Evolutionary conservation across 345 rosid genomes (phyloP), one percentile per base, ranked within the genome.

Genomic region (Populus euphratica): DNA sequence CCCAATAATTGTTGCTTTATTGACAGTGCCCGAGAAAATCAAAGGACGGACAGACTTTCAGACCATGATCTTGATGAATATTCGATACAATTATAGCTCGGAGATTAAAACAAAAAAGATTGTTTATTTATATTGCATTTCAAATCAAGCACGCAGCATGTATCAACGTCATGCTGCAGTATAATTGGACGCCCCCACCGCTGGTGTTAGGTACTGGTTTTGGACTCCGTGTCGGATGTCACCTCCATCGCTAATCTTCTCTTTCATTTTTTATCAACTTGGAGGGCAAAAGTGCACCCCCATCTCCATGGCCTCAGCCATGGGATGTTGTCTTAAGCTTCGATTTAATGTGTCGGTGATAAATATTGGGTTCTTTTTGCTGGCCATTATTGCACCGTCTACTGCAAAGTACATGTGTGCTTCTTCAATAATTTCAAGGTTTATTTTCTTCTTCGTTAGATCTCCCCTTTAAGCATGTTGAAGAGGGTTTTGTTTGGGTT

Each of bases 281-380:
- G 1, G 1, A 14, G 5, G 1, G 5, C 52, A 12, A 36, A 36
- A 17, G 43, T 2, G n/a, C 41, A 35, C 41, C 20, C 20, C 10
- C 41, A 5, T 27, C 4, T 35, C 4, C 38, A 68, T 35, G 41
- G 39, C 33, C 47, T 0, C 14, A 5, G 1, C n/a, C 3, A 43
- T 43, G n/a, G 12, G 12, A 25, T 8, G 4, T 33, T 33, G 1
- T 39, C 49, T 14, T 2, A 56, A 38, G 33, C 6, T 36, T 74
- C 8, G 1, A 43, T 11, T 43, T 10, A 43, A 43, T 3, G 77
- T 64, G 77, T 74, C 77, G 77, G 77, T 74, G 70, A 63, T 8
- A 13, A 27, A 16, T 23, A 39, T 23, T 13, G 36, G 23, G 1
- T 70, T 44, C 31, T 70, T 70, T 38, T 8, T 6, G 44, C 17